Evolutionary conservation across 208 protist genomes (phyloP), one percentile per base, ranked within the genome.

Genomic region (Leishmania lainsoni): DNA sequence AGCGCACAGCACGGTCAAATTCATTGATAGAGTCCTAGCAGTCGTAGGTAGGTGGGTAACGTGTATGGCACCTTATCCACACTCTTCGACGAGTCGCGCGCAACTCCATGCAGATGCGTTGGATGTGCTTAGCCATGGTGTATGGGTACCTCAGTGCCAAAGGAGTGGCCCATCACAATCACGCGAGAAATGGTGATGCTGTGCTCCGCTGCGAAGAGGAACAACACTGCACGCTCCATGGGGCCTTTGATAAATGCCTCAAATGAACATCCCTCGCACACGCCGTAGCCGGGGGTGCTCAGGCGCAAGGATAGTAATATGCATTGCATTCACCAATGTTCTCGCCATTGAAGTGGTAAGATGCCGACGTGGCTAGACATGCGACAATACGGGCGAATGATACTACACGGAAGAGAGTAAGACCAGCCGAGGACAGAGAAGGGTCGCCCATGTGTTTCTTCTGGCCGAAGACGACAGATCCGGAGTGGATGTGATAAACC

Each of bases 321-420:
- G 87, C 68, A 91, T 73, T 42, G 85, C 87, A 76, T 91, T 91
- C 39, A 84, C 87, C 39, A 79, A 91, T 89, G 80, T 91, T 84
- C 78, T 91, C 87, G 45, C 87, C 87, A 80, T 89, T 91, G 81
- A 84, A 91, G 68, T 91, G 84, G 74, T 88, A 91, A 87, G 58
- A 91, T 69, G 54, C 69, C 76, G 20, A 91, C 75, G 79, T 91
- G 87, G 78, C 87, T 91, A 2, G 87, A 91, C 87, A 89, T 89
- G 80, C 84, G 75, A 52, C 81, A 80, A 26, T 88, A 79, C 6
- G 87, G 87, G 5, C 84, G 81, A 61, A 89, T 89, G 35, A 91
- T 81, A 65, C 83, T 87, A 75, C 87, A 89, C 32, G 87, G 87
- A 58, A 91, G 88, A 32, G 84, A 69, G 78, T 84, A 83, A 49